Evolutionary conservation across 805 yeast genomes (phyloP).

Genomic region (Saturnispora quitensis): DNA sequence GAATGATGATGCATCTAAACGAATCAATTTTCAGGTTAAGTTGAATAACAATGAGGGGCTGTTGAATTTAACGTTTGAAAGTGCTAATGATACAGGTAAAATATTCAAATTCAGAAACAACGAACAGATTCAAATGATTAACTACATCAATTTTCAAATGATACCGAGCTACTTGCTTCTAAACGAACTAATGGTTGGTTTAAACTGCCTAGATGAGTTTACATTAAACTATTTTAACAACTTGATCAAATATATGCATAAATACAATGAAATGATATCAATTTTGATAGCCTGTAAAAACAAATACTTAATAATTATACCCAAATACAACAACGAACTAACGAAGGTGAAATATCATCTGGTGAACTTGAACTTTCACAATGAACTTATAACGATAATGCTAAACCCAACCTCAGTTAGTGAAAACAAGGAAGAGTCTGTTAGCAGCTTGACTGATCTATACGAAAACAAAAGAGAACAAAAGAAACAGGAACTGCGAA

Average conservation of each 20-base stretch:
- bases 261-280: background rate
- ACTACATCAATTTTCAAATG: background rate
- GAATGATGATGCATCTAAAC: background rate
- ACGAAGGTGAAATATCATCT: background rate
- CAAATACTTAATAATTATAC: background rate
- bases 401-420: background rate
- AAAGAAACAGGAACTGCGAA: background rate
- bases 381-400: background rate
- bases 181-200: background rate
- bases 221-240: background rate
- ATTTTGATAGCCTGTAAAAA: background rate
- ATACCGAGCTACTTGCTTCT: background rate
- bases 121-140: background rate
- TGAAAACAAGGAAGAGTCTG: background rate
- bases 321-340: background rate
- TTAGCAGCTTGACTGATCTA: background rate
- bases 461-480: background rate
- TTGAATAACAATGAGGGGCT: background rate
- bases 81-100: background rate
- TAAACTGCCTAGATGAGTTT: background rate
- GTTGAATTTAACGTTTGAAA: background rate
- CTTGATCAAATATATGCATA: background rate
- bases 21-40: background rate
- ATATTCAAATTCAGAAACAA: background rate
- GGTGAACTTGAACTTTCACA: background rate